A percentile compares a stretch with the other conserved stretches of the same genome.
Evolutionary conservation across 169 alveolate species (phyloP).

Genomic region (Theileria luwenshuni): DNA sequence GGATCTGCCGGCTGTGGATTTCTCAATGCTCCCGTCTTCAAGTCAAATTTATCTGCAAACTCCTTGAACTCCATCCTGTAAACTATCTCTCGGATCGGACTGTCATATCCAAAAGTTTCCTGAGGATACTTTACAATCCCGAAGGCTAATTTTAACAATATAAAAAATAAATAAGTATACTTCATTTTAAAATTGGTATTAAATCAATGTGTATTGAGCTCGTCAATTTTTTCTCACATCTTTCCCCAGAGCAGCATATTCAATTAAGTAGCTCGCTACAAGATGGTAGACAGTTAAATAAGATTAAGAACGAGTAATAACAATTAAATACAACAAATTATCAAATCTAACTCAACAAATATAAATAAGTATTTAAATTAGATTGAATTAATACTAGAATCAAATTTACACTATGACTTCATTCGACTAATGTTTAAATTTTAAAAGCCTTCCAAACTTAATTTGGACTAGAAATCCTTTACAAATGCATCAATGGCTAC

Average conservation of each 20-base stretch:
- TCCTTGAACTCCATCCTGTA: neutral
- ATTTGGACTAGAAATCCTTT: too few species aligned
- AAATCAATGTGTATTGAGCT: neutral
- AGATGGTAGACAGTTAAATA: too few species aligned
- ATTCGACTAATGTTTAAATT: too few species aligned
- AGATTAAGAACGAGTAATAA: too few species aligned
- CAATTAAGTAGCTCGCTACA: too few species aligned
- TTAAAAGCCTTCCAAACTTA: too few species aligned
- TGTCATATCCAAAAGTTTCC: neutral
- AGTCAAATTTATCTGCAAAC: slow-evolving; percentile 1
- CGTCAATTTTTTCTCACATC: slow-evolving; percentile 1
- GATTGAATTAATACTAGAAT: too few species aligned
- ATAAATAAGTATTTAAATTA: too few species aligned
- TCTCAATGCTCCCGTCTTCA: slow-evolving; percentile 4
- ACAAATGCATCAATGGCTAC: too few species aligned
- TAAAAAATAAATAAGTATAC: neutral
- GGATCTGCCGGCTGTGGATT: neutral
- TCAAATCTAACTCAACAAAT: too few species aligned
- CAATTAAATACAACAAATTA: too few species aligned
- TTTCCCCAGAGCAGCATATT: slow-evolving; percentile 31
- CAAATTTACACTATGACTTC: too few species aligned
- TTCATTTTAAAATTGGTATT: slow-evolving; percentile 5
- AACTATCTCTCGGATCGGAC: slow-evolving; percentile 11
- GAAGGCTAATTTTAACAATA: neutral
- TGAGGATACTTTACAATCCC: slow-evolving; percentile 8